Percentiles rank a stretch among this genome's conserved stretches.
Conservation (phyloP, 176 grass and related monocot species). For the Rhynchospora breviuscula region DNA sequence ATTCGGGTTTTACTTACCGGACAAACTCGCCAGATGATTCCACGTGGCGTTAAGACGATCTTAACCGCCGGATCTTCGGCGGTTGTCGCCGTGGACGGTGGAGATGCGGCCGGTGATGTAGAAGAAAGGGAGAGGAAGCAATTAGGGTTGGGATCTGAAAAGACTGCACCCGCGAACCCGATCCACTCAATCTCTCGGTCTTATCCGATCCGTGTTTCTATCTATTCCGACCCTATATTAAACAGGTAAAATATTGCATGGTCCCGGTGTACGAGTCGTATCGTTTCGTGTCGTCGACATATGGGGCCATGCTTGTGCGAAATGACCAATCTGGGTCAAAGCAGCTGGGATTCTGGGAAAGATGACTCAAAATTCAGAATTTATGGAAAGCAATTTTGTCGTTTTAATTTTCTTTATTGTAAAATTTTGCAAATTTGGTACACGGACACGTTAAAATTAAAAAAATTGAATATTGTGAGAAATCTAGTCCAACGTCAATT, state of each 20-base stretch:
- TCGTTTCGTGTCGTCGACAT: not conserved
- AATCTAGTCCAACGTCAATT: too few species aligned
- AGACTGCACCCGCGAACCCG: slow-evolving; percentile 17
- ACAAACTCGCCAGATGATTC: not conserved
- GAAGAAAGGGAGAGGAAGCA: not conserved
- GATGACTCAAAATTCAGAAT: too few species aligned
- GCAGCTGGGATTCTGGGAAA: too few species aligned
- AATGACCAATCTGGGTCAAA: too few species aligned
- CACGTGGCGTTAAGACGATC: not conserved
- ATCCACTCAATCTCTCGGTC: not conserved
- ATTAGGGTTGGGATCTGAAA: slow-evolving; percentile 13
- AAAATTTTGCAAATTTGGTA: too few species aligned
- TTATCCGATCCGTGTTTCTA: slow-evolving; percentile 7
- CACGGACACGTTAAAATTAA: too few species aligned
- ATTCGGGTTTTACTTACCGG: slow-evolving; percentile 1
- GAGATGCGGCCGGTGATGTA: not conserved
- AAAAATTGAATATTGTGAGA: too few species aligned
- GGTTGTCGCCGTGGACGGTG: not conserved
- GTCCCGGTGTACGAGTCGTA: not conserved
- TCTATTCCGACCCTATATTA: not conserved
- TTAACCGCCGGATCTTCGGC: not conserved
- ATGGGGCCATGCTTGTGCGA: not conserved
- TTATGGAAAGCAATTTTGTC: too few species aligned
- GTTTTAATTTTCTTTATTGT: too few species aligned
- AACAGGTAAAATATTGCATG: not conserved